These are phyloP conservation scores for Stylonectria norvegica DNA, from an alignment of 2,329 filamentous ascomycete genomes.

Conservation along the genomic window DNA sequence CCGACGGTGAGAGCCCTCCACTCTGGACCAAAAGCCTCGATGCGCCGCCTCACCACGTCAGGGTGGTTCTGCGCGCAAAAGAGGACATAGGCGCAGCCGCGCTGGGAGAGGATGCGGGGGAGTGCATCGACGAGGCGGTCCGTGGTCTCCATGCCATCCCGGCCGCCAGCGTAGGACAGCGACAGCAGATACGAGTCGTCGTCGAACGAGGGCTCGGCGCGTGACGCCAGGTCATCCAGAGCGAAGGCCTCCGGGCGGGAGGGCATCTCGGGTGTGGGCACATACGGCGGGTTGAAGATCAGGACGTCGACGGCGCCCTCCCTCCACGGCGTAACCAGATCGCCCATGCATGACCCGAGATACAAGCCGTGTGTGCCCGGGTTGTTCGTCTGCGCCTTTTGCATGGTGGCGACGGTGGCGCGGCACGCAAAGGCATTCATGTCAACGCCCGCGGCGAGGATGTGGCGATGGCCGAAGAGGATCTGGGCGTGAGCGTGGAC, in stretches of 20 bases:
- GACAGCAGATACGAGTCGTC: constrained; percentile 79
- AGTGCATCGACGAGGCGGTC: constrained; percentile 70
- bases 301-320: constrained; percentile 68
- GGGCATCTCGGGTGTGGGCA: constrained; percentile 77
- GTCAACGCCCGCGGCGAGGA: constrained; percentile 76
- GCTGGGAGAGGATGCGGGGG: constrained; percentile 56
- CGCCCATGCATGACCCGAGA: constrained; percentile 64
- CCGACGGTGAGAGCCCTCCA: constrained; percentile 80
- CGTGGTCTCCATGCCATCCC: constrained; percentile 92
- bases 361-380: constrained; percentile 46
- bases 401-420: constrained; percentile 69
- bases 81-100: constrained; percentile 84
- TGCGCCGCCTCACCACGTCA: constrained; percentile 62
- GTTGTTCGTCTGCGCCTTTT: constrained; percentile 38
- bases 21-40: constrained; percentile 47
- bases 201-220: constrained; percentile 56
- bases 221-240: constrained; percentile 23
- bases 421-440: constrained; percentile 80
- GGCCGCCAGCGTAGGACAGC: constrained; percentile 83
- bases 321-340: constrained; percentile 64
- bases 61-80: constrained; percentile 90
- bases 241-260: constrained; percentile 36
- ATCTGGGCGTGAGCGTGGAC: constrained; percentile 67
- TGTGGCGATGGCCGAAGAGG: constrained; percentile 68
- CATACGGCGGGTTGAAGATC: constrained; percentile 96